Evolutionary conservation across 2,329 filamentous ascomycete species (phyloP), one percentile per base, ranked within the genome.

Genomic region (Scedosporium minutisporum): DNA sequence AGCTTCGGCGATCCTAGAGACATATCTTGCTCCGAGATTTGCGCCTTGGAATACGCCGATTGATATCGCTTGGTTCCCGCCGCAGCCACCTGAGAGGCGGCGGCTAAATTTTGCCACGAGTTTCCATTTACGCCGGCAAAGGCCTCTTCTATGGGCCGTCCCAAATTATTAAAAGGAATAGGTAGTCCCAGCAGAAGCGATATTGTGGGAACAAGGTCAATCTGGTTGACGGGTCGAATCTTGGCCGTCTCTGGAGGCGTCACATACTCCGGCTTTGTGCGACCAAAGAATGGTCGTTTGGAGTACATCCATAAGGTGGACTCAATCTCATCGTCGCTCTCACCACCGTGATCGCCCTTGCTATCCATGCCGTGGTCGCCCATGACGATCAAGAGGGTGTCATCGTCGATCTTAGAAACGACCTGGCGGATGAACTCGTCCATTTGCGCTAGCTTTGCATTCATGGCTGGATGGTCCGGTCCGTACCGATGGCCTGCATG

Each of bases 231-330:
- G 0, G 90, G 87, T 9, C 90, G 82, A 23, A 87, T 83, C 72
- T 95, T 96, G 48, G 93, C 92, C 23, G 83, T 90, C n/a, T 77
- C 74, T 6, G 85, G 87, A 18, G 86, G 87, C 21, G 79, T 76
- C 14, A 76, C 71, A 66, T 81, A 82, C 5, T 85, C 82, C 3
- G 84, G 77, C 58, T 84, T 80, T 1, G 85, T 89, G 46, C 92
- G 87, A 16, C 95, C 95, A 73, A 99, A 99, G 9, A 90, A 74
- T 0, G 87, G 86, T 68, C 85, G 87, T 74, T 93, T 96, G 1
- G 95, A 96, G 73, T 97, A 99, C 92, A 99, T 96, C 93, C 95
- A 99, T 57, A 99, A 75, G 2, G 95, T 92, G 63, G 95, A 92
- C 74, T 99, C 87, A 6, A 99, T 85, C 73, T 99, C 95, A 66